Evolutionary conservation across 2,329 filamentous ascomycete genomes (phyloP).

Genomic region (Fusarium sp.): DNA sequence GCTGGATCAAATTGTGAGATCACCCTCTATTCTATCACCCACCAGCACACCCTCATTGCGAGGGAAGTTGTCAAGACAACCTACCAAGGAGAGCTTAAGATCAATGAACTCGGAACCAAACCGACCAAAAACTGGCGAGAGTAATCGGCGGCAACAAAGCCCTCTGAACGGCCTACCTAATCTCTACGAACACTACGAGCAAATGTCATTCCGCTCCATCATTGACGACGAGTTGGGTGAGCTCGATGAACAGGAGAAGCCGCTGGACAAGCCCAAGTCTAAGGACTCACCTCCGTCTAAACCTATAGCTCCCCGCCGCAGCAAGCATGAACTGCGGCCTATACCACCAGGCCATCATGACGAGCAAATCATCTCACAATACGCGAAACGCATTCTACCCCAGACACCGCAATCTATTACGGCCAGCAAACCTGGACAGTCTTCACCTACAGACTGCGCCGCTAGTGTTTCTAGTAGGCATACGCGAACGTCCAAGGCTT

Average conservation of each 20-base stretch:
- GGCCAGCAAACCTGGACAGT: constrained; percentile 46
- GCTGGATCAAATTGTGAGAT: constrained; percentile 56
- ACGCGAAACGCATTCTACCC: constrained; percentile 44
- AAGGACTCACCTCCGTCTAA: constrained; percentile 32
- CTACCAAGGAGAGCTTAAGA: constrained; percentile 55
- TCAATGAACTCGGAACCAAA: constrained; percentile 41
- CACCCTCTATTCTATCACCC: constrained; percentile 60
- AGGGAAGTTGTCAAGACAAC: constrained; percentile 53
- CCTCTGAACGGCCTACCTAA: constrained; percentile 60
- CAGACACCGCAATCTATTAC: constrained; percentile 41
- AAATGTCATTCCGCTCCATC: constrained; percentile 64
- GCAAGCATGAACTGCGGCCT: constrained; percentile 33
- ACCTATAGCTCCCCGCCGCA: constrained; percentile 12
- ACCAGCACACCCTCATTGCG: constrained; percentile 49
- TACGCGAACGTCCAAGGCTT: constrained; percentile 67
- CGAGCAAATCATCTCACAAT: constrained; percentile 46
- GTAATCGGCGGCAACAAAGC: constrained; percentile 40
- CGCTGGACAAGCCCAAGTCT: constrained; percentile 24
- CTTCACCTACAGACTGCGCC: constrained; percentile 57
- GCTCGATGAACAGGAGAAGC: constrained; percentile 29
- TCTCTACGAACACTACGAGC: constrained; percentile 71
- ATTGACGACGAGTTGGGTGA: constrained; percentile 47
- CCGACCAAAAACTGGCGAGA: constrained; percentile 47
- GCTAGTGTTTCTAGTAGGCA: constrained; percentile 68
- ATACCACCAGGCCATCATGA: constrained; percentile 36